phyloP scores from a whole-genome alignment of 2,329 filamentous ascomycete species.

The Trichophyton mentagrophytes region DNA sequence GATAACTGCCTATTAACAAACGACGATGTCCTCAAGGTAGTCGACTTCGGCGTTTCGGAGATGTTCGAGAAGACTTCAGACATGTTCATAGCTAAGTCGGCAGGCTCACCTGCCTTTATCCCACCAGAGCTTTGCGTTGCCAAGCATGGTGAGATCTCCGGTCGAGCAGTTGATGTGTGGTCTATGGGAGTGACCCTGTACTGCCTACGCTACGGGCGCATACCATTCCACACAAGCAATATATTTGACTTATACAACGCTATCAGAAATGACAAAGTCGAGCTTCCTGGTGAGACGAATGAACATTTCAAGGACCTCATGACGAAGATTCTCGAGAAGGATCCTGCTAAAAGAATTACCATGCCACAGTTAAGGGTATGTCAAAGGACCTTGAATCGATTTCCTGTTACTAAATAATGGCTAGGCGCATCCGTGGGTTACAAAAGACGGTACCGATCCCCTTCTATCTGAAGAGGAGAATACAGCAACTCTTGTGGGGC shows the following conservation, averaged over 20 bases:
- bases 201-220: conserved; percentile 74
- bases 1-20: conserved; percentile 85
- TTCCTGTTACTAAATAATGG: conserved; percentile 8
- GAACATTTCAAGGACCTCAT: conserved; percentile 65
- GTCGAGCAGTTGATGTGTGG: conserved; percentile 89
- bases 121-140: conserved; percentile 83
- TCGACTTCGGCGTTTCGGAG: conserved; percentile 97
- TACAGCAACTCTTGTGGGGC: conserved; percentile 63
- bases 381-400: conserved; percentile 23
- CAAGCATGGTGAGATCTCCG: conserved; percentile 76
- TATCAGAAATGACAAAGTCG: conserved; percentile 58
- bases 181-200: conserved; percentile 95
- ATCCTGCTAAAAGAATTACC: conserved; percentile 67
- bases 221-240: conserved; percentile 70
- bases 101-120: conserved; percentile 87
- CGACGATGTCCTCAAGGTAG: conserved; percentile 89
- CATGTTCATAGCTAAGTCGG: conserved; percentile 87
- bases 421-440: conserved; percentile 89
- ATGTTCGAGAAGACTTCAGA: conserved; percentile 84
- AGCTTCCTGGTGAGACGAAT: conserved; percentile 51
- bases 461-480: conserved; percentile 77
- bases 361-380: conserved; percentile 68
- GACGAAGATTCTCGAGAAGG: conserved; percentile 62
- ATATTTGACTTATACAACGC: conserved; percentile 82
- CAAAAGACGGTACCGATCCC: conserved; percentile 61